A percentile compares a stretch with the other conserved stretches of the same genome.
Evolutionary conservation across 2,329 filamentous ascomycete species (phyloP).

Genomic region (Aspergillus sp.): DNA sequence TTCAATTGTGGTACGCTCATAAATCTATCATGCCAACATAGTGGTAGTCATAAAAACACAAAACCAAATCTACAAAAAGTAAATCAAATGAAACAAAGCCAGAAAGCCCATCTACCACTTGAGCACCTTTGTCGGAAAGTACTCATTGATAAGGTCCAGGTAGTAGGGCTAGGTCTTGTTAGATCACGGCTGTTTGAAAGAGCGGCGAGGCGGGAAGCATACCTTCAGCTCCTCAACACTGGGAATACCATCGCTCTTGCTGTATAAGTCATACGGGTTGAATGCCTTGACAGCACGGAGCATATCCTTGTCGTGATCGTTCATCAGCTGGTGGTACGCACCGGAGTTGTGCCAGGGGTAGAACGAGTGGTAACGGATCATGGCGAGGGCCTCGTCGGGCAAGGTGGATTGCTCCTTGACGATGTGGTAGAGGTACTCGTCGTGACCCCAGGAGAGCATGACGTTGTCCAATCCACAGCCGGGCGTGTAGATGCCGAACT

Average conservation of each 20-base stretch:
- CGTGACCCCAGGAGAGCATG: constrained; percentile 75
- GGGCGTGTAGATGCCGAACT: constrained; percentile 69
- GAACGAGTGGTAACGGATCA: constrained; percentile 90
- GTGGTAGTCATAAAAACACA: neutral
- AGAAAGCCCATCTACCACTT: constrained; percentile 49
- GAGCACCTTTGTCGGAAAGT: constrained; percentile 59
- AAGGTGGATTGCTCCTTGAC: constrained; percentile 73
- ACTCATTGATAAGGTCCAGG: constrained; percentile 65
- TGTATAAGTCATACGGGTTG: constrained; percentile 87
- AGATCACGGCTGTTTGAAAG: constrained; percentile 2
- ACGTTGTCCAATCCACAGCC: constrained; percentile 79
- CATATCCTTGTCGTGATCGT: constrained; percentile 71
- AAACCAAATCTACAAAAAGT: neutral
- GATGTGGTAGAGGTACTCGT: constrained; percentile 59
- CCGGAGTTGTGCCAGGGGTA: constrained; percentile 84
- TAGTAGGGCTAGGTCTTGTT: constrained; percentile 54
- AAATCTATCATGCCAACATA: constrained; percentile 1
- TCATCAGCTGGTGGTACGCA: constrained; percentile 76
- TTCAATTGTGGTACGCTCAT: too few relatives aligned
- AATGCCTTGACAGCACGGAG: constrained; percentile 74
- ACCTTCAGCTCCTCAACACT: constrained; percentile 68
- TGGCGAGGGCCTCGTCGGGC: constrained; percentile 73
- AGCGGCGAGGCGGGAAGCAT: constrained; percentile 10
- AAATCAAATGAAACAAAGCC: neutral
- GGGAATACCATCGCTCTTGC: constrained; percentile 77